Evolutionary conservation across 352 stramenopile genomes (phyloP).

Genomic region (Phytophthora fragariae): DNA sequence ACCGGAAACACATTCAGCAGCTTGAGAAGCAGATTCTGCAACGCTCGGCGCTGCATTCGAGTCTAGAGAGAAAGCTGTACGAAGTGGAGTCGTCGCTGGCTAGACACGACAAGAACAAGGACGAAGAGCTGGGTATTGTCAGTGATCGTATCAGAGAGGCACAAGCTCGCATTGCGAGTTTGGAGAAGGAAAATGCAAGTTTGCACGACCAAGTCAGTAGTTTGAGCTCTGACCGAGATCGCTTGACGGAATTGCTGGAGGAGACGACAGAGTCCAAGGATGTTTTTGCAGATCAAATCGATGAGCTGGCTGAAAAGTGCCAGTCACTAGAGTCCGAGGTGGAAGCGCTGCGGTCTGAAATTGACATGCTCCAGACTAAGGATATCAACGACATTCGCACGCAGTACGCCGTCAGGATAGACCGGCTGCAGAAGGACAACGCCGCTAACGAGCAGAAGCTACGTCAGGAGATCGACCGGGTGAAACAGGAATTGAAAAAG

Average conservation of each 20-base stretch:
- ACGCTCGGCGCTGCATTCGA: constrained; percentile 65
- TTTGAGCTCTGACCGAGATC: constrained; percentile 46
- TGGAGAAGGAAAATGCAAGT: constrained; percentile 53
- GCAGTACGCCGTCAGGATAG: constrained; percentile 54
- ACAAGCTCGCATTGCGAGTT: constrained; percentile 30
- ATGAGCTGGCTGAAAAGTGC: constrained; percentile 49
- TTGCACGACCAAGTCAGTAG: constrained; percentile 39
- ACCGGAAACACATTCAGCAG: constrained; percentile 75
- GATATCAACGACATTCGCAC: constrained; percentile 60
- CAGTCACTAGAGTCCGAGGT: constrained; percentile 52
- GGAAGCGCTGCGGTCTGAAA: constrained; percentile 67
- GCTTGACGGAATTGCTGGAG: constrained; percentile 40
- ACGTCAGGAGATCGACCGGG: constrained; percentile 57
- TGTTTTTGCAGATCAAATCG: constrained; percentile 60
- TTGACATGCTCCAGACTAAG: constrained; percentile 70
- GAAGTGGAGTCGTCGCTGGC: constrained; percentile 71
- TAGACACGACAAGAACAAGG: constrained; percentile 56
- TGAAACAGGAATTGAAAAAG: constrained; percentile 58
- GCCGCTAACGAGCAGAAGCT: constrained; percentile 49
- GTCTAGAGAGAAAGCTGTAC: constrained; percentile 75
- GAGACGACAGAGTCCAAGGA: constrained; percentile 61
- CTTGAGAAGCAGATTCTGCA: constrained; percentile 82
- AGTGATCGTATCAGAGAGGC: constrained; percentile 42
- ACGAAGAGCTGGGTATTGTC: constrained; percentile 49
- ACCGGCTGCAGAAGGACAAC: constrained; percentile 66